Conservation (phyloP, 2,329 filamentous ascomycete genomes). For the Periglandula ipomoeae region DNA sequence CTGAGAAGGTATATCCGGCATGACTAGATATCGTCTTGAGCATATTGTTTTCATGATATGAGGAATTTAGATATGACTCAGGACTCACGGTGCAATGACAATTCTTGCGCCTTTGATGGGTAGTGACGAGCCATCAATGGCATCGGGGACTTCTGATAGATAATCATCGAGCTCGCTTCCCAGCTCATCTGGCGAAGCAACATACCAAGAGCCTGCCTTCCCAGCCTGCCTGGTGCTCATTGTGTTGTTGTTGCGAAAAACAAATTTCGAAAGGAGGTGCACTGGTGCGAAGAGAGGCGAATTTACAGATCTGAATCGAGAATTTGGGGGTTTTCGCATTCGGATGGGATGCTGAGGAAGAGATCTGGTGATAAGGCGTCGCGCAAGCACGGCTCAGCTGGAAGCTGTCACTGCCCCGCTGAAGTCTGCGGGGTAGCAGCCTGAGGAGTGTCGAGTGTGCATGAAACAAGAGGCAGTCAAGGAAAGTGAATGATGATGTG, state of each 20-base stretch:
- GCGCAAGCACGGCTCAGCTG: neutral
- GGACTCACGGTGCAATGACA: constrained; percentile 86
- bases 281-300: neutral
- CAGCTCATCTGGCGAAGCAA: constrained; percentile 49
- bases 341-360: neutral
- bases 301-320: neutral
- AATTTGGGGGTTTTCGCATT: neutral
- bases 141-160: constrained; percentile 60
- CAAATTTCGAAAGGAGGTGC: neutral
- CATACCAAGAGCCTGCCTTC: constrained; percentile 88
- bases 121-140: constrained; percentile 47
- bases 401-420: neutral
- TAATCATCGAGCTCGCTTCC: constrained; percentile 62
- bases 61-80: neutral
- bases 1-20: constrained; percentile 89
- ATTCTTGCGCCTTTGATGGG: constrained; percentile 69
- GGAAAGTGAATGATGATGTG: too few species aligned
- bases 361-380: too few species aligned
- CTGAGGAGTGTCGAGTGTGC: too few species aligned
- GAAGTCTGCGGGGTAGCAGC: neutral
- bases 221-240: constrained; percentile 14
- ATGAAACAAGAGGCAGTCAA: neutral
- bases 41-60: neutral
- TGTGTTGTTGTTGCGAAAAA: neutral
- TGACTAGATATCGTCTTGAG: constrained; percentile 47